These are phyloP conservation scores for Podila verticillata DNA, from an alignment of 192 early-diverging fungal genomes.

Conservation along the genomic window DNA sequence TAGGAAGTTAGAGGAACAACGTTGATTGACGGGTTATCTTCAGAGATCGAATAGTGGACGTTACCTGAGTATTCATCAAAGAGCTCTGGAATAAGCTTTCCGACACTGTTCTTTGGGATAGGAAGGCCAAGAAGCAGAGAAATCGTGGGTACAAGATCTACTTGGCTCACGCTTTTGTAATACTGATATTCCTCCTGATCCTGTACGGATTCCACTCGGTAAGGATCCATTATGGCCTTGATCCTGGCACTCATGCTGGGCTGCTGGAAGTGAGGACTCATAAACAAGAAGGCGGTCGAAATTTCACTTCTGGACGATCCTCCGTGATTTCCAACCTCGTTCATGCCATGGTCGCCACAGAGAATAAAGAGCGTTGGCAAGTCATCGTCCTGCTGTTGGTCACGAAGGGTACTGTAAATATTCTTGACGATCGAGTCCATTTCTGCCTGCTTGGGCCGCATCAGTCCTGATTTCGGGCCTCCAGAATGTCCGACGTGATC, in stretches of 20 bases:
- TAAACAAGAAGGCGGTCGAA: constrained; percentile 59
- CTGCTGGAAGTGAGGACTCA: constrained; percentile 56
- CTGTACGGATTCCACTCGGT: constrained; percentile 11
- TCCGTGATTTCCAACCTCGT: constrained; percentile 73
- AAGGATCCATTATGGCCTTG: constrained; percentile 34
- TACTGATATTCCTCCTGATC: constrained; percentile 55
- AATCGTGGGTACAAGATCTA: constrained; percentile 91
- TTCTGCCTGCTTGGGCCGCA: constrained; percentile 80
- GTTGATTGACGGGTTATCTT: no score
- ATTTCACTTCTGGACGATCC: constrained; percentile 64
- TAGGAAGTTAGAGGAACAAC: not conserved
- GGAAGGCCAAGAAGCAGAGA: constrained; percentile 83
- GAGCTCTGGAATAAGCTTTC: constrained; percentile 83
- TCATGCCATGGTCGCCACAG: constrained; percentile 89
- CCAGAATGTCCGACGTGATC: constrained; percentile 85
- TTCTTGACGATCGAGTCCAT: constrained; percentile 74
- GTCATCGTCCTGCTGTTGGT: constrained; percentile 5
- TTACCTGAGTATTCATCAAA: constrained; percentile 61
- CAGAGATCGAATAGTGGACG: not conserved
- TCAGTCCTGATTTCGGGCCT: constrained; percentile 72
- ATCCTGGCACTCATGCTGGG: constrained; percentile 10
- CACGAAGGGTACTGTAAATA: constrained; percentile 55
- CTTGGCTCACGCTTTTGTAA: constrained; percentile 77
- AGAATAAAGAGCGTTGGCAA: constrained; percentile 78
- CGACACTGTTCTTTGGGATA: constrained; percentile 94